Percentiles rank a stretch among this genome's conserved stretches.
phyloP scores from a whole-genome alignment of 768 basidiomycete genomes.

The Auriscalpium vulgare region DNA sequence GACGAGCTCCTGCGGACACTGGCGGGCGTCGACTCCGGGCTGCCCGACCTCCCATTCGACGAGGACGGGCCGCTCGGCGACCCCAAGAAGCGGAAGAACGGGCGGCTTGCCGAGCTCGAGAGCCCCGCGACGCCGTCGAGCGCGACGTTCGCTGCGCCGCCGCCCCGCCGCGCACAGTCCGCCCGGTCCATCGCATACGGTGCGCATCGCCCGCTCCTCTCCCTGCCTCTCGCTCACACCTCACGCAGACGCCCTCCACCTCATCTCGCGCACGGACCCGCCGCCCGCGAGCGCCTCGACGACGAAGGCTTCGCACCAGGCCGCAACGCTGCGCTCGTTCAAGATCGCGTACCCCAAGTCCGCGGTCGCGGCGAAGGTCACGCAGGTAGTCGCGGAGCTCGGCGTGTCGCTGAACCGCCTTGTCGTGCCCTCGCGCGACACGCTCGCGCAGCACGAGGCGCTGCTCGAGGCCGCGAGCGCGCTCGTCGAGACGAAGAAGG shows the following conservation, averaged over 20 bases:
- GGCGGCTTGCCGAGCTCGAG: slow-evolving; percentile 26
- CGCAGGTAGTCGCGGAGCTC: slow-evolving; percentile 69
- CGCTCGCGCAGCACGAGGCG: slow-evolving; percentile 63
- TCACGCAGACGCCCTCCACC: slow-evolving; percentile 56
- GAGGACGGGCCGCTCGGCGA: slow-evolving; percentile 51
- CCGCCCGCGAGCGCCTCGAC: slow-evolving; percentile 39
- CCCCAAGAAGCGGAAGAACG: slow-evolving; percentile 47
- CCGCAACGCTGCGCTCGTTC: slow-evolving; percentile 79
- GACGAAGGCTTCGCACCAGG: slow-evolving; percentile 71
- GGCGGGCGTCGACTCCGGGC: slow-evolving; percentile 80
- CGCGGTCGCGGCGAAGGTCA: slow-evolving; percentile 65
- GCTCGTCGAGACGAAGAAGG: slow-evolving; percentile 84
- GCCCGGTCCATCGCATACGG: slow-evolving; percentile 56
- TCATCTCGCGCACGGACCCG: slow-evolving; percentile 63
- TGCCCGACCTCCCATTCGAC: slow-evolving; percentile 59
- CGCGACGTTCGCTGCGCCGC: slow-evolving; percentile 10
- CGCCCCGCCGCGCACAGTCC: slow-evolving; percentile 29
- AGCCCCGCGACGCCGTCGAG: slow-evolving; percentile 42
- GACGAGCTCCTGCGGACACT: slow-evolving; percentile 81
- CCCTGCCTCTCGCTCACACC: background rate
- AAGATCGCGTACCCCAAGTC: slow-evolving; percentile 78
- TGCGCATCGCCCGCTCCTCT: slow-evolving; percentile 19
- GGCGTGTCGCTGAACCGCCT: slow-evolving; percentile 65
- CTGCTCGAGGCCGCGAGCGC: slow-evolving; percentile 64
- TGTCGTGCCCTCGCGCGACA: slow-evolving; percentile 91